These are phyloP conservation scores for Epithemia pelagica DNA, from an alignment of 108 stramenopile genomes.

Conservation along the genomic window DNA sequence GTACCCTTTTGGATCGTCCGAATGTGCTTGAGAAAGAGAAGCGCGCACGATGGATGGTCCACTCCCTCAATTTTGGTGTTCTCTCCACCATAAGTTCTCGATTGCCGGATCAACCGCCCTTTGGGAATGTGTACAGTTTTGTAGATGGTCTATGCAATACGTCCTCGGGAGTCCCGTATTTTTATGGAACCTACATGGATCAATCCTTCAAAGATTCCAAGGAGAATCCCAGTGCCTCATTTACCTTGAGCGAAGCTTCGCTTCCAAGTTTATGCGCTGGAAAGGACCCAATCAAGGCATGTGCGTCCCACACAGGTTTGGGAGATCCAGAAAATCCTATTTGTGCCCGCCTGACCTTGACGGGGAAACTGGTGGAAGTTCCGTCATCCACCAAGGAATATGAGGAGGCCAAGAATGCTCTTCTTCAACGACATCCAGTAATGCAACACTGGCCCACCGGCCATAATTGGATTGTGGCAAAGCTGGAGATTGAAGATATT, in stretches of 20 bases:
- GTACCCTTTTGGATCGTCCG: background rate
- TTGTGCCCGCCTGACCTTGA: slow-evolving; percentile 55
- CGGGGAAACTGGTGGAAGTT: slow-evolving; percentile 27
- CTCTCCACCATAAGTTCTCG: slow-evolving; percentile 37
- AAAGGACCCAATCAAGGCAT: background rate
- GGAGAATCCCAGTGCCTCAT: slow-evolving; percentile 27
- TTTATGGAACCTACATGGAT: slow-evolving; percentile 48
- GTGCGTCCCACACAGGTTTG: background rate
- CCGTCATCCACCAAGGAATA: slow-evolving; percentile 15
- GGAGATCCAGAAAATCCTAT: slow-evolving; percentile 62
- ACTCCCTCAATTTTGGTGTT: slow-evolving; percentile 46
- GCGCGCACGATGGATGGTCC: slow-evolving; percentile 56
- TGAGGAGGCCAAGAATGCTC: slow-evolving; percentile 20
- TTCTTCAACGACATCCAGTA: slow-evolving; percentile 46
- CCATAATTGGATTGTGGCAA: slow-evolving; percentile 50
- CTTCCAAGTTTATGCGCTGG: slow-evolving; percentile 5
- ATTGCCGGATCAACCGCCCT: slow-evolving; percentile 18
- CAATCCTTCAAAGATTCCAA: slow-evolving; percentile 37
- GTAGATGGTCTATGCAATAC: slow-evolving; percentile 45
- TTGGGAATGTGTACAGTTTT: slow-evolving; percentile 53
- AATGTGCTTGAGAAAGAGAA: slow-evolving; percentile 17
- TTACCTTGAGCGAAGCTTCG: slow-evolving; percentile 39
- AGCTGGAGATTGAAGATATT: slow-evolving; percentile 41
- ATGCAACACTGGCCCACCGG: slow-evolving; percentile 47
- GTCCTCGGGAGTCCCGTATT: slow-evolving; percentile 46